phyloP scores from a whole-genome alignment of 441 rosid species.

The Aquilaria agallochum region DNA sequence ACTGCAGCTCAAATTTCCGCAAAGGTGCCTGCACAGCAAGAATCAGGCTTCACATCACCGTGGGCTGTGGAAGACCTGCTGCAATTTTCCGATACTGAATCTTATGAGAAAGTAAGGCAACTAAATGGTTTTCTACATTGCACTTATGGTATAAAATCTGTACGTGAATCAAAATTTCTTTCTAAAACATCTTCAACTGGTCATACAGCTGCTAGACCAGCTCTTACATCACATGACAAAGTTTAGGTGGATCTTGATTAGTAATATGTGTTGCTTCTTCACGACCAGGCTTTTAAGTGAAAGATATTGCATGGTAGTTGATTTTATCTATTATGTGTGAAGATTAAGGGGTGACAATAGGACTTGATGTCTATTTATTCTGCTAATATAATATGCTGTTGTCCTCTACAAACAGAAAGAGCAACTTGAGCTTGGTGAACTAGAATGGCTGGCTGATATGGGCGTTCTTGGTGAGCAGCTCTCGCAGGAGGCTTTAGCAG shows the following conservation, averaged over 20 bases:
- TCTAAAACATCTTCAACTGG: not conserved
- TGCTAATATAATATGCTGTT: not conserved
- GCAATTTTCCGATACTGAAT: constrained; percentile 58
- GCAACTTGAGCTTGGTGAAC: constrained; percentile 71
- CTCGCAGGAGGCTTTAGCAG: constrained; percentile 56
- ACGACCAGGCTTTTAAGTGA: too few relatives aligned
- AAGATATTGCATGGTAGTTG: too few relatives aligned
- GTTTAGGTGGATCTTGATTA: too few relatives aligned
- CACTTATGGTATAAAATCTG: not conserved
- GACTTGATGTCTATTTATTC: too few relatives aligned
- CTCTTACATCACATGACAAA: too few relatives aligned
- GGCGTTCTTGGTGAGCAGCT: constrained; percentile 63
- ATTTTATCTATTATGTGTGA: too few relatives aligned
- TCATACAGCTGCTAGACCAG: too few relatives aligned
- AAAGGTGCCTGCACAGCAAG: constrained; percentile 39
- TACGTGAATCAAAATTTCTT: not conserved
- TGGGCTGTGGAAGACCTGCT: constrained; percentile 81
- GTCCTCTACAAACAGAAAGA: constrained; percentile 45
- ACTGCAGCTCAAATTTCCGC: constrained; percentile 32
- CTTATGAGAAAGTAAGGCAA: constrained; percentile 61
- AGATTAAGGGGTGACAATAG: too few relatives aligned
- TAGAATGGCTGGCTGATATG: constrained; percentile 84
- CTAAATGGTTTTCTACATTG: not conserved
- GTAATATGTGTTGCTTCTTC: too few relatives aligned
- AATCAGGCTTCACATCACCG: constrained; percentile 32